These are phyloP conservation scores for Ophiocordyceps camponoti-floridani DNA, from an alignment of 2,329 filamentous ascomycete genomes.

Conservation along the genomic window DNA sequence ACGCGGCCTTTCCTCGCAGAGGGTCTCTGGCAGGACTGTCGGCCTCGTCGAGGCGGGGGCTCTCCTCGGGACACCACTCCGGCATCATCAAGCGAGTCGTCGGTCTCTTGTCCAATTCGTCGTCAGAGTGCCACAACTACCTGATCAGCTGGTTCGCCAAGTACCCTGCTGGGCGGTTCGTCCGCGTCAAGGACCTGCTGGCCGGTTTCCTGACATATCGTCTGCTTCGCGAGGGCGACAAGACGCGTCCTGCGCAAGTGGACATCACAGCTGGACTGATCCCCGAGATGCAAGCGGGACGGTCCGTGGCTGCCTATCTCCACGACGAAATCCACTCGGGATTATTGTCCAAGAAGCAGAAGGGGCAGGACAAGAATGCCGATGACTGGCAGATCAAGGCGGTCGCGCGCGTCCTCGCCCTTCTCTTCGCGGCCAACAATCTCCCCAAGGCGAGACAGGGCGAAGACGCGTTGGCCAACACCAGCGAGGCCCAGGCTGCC, in stretches of 20 bases:
- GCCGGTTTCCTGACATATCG: slow-evolving; percentile 69
- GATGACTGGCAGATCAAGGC: slow-evolving; percentile 86
- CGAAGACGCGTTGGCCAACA: slow-evolving; percentile 7
- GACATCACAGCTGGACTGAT: slow-evolving; percentile 51
- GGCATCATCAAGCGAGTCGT: slow-evolving; percentile 73
- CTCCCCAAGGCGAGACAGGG: slow-evolving; percentile 18
- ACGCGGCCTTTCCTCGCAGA: not conserved
- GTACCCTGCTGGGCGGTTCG: slow-evolving; percentile 48
- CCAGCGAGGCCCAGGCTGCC: slow-evolving; percentile 9
- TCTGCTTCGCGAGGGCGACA: slow-evolving; percentile 51
- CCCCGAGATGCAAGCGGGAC: slow-evolving; percentile 51
- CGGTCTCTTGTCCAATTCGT: slow-evolving; percentile 60
- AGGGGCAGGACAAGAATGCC: slow-evolving; percentile 35
- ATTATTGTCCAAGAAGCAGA: slow-evolving; percentile 31
- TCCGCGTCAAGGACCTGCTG: slow-evolving; percentile 57
- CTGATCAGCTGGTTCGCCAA: slow-evolving; percentile 64
- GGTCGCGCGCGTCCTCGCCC: slow-evolving; percentile 59
- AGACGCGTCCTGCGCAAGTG: slow-evolving; percentile 38
- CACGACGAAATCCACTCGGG: slow-evolving; percentile 55
- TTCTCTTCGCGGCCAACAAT: slow-evolving; percentile 72
- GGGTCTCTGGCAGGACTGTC: slow-evolving; percentile 6
- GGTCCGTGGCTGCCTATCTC: slow-evolving; percentile 45
- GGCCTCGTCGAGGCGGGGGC: slow-evolving; percentile 17
- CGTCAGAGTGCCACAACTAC: slow-evolving; percentile 58
- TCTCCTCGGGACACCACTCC: slow-evolving; percentile 50